Evolutionary conservation across 2,329 filamentous ascomycete genomes (phyloP).

Genomic region (Xylariaceae sp.): DNA sequence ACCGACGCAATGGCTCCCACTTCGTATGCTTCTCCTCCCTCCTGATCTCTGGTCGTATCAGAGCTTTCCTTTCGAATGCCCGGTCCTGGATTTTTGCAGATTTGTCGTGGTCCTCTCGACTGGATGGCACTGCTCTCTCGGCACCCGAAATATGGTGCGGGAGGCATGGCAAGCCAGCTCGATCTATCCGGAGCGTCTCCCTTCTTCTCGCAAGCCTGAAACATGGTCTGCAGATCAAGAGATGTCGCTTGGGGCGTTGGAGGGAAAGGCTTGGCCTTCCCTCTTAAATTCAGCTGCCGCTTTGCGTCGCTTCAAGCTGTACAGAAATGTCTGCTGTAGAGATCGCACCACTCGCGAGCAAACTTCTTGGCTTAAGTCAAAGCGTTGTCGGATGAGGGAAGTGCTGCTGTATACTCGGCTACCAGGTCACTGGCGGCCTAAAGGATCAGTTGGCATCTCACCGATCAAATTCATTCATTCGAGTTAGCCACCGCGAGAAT

Average conservation of each 20-base stretch:
- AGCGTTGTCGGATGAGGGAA: constrained; percentile 77
- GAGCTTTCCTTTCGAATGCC: constrained; percentile 35
- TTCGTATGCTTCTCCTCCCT: constrained; percentile 48
- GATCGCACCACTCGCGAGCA: constrained; percentile 41
- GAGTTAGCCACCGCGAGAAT: constrained; percentile 91
- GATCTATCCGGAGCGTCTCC: constrained; percentile 66
- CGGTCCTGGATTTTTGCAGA: constrained; percentile 58
- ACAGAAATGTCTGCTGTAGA: constrained; percentile 22
- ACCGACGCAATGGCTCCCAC: constrained; percentile 32
- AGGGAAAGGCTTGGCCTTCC: constrained; percentile 65
- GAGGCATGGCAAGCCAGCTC: constrained; percentile 63
- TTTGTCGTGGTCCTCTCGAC: constrained; percentile 83
- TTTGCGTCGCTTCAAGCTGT: constrained; percentile 24
- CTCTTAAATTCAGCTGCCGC: constrained; percentile 71
- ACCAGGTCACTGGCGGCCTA: not conserved
- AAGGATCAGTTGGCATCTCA: constrained; percentile 45
- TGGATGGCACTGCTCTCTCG: constrained; percentile 49
- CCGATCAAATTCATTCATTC: constrained; percentile 74
- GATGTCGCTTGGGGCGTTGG: constrained; percentile 69
- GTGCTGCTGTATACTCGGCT: constrained; percentile 13
- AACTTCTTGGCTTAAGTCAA: constrained; percentile 40
- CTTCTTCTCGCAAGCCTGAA: constrained; percentile 46
- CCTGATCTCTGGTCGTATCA: constrained; percentile 27
- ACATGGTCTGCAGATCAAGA: constrained; percentile 50
- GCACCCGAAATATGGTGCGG: constrained; percentile 24